These are phyloP conservation scores for Globisporangium spiculum DNA, from an alignment of 352 stramenopile genomes.

Conservation along the genomic window DNA sequence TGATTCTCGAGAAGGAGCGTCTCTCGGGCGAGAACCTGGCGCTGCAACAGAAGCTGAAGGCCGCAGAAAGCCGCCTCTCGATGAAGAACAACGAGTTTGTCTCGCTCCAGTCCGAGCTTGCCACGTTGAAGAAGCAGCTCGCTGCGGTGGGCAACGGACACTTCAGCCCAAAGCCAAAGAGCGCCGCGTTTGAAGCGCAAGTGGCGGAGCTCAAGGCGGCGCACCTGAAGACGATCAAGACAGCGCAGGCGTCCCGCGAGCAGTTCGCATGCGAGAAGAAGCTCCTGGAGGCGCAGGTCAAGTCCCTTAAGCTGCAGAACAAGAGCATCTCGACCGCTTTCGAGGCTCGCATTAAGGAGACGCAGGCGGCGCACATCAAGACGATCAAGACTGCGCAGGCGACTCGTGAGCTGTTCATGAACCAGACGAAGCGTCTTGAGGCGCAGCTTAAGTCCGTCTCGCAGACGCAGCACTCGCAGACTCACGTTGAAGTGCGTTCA, in stretches of 20 bases:
- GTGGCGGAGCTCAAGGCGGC: conserved; percentile 19
- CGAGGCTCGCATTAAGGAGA: not conserved
- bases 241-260: not conserved
- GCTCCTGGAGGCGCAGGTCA: not conserved
- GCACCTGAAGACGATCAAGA: conserved; percentile 11
- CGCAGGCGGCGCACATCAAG: not conserved
- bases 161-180: conserved; percentile 20
- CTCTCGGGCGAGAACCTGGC: conserved; percentile 37
- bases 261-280: not conserved
- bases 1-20: conserved; percentile 43
- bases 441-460: conserved; percentile 1
- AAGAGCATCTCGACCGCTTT: not conserved
- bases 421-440: conserved; percentile 3
- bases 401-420: not conserved
- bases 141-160: conserved; percentile 27
- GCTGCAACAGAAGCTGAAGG: conserved; percentile 33
- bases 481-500: not conserved
- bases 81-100: conserved; percentile 38
- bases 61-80: conserved; percentile 19
- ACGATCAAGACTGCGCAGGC: conserved; percentile 7
- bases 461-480: not conserved
- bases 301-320: not conserved
- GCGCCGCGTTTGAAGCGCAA: conserved; percentile 28
- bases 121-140: conserved; percentile 33
- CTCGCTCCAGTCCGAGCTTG: conserved; percentile 7